Evolutionary conservation across 345 rosid species (phyloP).

Genomic region (Lepidium aucheri): DNA sequence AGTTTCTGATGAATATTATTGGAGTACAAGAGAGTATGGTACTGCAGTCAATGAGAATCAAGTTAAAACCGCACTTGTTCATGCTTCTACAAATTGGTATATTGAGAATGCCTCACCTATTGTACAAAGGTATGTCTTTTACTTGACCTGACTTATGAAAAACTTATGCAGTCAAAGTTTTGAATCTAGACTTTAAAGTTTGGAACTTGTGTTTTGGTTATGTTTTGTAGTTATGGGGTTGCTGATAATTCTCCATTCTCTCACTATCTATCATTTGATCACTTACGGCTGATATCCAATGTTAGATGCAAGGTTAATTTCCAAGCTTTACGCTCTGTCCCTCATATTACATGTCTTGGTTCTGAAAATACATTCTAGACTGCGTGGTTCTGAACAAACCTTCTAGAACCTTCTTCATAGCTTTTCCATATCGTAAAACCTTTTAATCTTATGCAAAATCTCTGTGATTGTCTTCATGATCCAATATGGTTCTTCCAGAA

Average conservation of each 20-base stretch:
- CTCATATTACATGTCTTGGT: constrained; percentile 59
- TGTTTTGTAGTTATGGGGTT: constrained; percentile 58
- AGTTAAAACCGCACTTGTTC: constrained; percentile 88
- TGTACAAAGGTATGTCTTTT: constrained; percentile 47
- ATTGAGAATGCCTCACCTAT: constrained; percentile 82
- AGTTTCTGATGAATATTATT: constrained; percentile 55
- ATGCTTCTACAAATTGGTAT: constrained; percentile 87
- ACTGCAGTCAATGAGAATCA: constrained; percentile 67
- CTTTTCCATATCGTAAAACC: not conserved
- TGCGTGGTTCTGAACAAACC: constrained; percentile 49
- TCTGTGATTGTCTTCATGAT: not conserved
- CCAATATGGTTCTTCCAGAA: constrained; percentile 47
- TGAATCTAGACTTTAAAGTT: not conserved
- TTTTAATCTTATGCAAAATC: not conserved
- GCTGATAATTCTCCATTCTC: constrained; percentile 94
- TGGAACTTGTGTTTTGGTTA: not conserved
- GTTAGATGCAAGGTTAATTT: constrained; percentile 90
- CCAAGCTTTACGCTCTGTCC: constrained; percentile 73
- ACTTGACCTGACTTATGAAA: not conserved
- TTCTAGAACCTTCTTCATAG: not conserved
- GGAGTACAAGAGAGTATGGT: constrained; percentile 95
- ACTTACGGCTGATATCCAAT: constrained; percentile 61
- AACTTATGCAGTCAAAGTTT: not conserved
- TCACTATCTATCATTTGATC: constrained; percentile 84
- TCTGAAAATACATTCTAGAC: constrained; percentile 75